A percentile compares a stretch with the other conserved stretches of the same genome.
These are phyloP conservation scores for Heritiera littoralis DNA, from an alignment of 345 rosid species.

Conservation along the genomic window DNA sequence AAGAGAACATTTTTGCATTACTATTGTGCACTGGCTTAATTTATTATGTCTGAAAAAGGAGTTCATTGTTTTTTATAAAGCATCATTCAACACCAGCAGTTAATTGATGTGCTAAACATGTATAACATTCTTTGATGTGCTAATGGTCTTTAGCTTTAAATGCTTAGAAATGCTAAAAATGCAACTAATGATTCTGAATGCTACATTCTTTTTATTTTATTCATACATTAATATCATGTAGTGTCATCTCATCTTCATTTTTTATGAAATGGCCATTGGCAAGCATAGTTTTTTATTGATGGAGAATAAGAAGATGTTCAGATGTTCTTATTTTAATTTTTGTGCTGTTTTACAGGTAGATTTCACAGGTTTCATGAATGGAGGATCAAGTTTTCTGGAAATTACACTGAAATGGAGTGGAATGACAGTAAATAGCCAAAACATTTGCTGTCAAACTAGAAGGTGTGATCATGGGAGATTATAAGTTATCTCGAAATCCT, in stretches of 20 bases:
- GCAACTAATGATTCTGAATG: background rate
- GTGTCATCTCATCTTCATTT: background rate
- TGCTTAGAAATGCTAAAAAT: background rate
- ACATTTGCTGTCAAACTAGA: slow-evolving; percentile 32
- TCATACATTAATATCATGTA: background rate
- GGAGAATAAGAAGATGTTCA: background rate
- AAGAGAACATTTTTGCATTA: background rate
- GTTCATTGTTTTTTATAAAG: background rate
- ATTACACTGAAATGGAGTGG: background rate
- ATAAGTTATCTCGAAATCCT: slow-evolving; percentile 53
- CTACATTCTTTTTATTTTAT: background rate
- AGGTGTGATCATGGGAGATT: slow-evolving; percentile 50
- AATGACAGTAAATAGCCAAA: slow-evolving; percentile 25
- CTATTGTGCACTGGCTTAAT: background rate
- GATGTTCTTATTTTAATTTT: background rate
- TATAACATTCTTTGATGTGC: background rate
- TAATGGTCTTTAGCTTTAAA: background rate
- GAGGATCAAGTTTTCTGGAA: background rate
- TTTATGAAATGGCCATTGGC: background rate
- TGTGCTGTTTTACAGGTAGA: background rate
- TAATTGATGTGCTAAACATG: background rate
- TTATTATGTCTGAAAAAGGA: background rate
- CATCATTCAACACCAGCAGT: background rate
- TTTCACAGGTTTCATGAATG: background rate
- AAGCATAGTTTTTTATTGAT: background rate